Evolutionary conservation across 2,329 filamentous ascomycete genomes (phyloP).

Genomic region (Zopfia rhizophila): DNA sequence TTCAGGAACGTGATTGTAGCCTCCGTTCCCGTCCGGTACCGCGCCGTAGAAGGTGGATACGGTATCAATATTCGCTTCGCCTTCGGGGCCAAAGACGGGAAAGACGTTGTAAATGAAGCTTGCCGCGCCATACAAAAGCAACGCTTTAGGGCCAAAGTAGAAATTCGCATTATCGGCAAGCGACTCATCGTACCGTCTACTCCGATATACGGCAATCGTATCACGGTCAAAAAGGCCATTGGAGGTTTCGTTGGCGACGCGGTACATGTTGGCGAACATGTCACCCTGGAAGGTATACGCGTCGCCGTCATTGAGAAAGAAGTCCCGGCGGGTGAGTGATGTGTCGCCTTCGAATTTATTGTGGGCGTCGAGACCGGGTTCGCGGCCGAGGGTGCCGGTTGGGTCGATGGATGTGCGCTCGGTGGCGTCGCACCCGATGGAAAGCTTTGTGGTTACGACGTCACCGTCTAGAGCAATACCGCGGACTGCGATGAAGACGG

Average conservation of each 20-base stretch:
- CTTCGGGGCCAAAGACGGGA: constrained; percentile 41
- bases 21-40: constrained; percentile 49
- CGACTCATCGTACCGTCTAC: constrained; percentile 53
- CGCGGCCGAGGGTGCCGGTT: constrained; percentile 46
- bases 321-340: constrained; percentile 56
- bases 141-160: constrained; percentile 54
- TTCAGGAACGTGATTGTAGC: constrained; percentile 51
- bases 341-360: constrained; percentile 57
- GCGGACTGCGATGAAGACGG: constrained; percentile 52
- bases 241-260: too few relatives aligned
- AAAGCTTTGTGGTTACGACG: constrained; percentile 54
- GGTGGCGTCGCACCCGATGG: constrained; percentile 59
- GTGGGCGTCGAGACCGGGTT: constrained; percentile 57
- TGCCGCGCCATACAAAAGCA: constrained; percentile 56
- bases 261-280: constrained; percentile 53
- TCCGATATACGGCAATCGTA: constrained; percentile 51
- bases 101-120: constrained; percentile 58
- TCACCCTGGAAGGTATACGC: constrained; percentile 55
- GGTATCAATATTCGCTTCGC: constrained; percentile 21
- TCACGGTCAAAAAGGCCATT: constrained; percentile 52
- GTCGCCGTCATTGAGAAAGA: constrained; percentile 48
- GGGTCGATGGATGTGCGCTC: constrained; percentile 51
- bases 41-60: constrained; percentile 55
- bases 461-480: constrained; percentile 56
- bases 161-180: constrained; percentile 53